These are phyloP conservation scores for Graphilbum sp. DNA, from an alignment of 2,329 filamentous ascomycete genomes.

Conservation along the genomic window DNA sequence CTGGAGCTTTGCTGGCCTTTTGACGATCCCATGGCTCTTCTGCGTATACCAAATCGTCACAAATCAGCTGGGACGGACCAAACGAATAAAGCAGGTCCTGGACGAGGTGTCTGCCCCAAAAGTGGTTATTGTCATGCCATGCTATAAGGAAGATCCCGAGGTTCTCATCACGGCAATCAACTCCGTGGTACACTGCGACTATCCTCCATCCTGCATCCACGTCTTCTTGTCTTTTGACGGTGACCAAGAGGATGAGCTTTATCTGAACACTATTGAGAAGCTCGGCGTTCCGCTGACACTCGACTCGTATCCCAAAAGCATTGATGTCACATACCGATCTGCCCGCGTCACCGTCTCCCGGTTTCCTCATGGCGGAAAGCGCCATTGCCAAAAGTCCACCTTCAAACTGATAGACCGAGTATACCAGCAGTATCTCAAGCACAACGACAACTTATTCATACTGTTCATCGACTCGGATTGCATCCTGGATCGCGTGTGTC, in stretches of 20 bases:
- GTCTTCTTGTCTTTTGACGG: conserved; percentile 94
- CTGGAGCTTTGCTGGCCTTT: conserved; percentile 72
- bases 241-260: conserved; percentile 74
- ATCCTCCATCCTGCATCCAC: conserved; percentile 81
- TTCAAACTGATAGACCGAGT: conserved; percentile 89
- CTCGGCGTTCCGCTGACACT: conserved; percentile 67
- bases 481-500: conserved; percentile 75
- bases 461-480: conserved; percentile 97
- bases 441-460: conserved; percentile 85
- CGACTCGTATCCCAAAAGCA: conserved; percentile 70
- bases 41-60: conserved; percentile 86
- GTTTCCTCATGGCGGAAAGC: conserved; percentile 85
- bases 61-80: conserved; percentile 65
- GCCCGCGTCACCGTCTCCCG: conserved; percentile 80
- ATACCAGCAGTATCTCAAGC: conserved; percentile 70
- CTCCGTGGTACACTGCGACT: conserved; percentile 86
- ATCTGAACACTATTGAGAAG: conserved; percentile 69
- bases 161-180: conserved; percentile 74
- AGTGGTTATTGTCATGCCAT: conserved; percentile 91
- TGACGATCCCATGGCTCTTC: conserved; percentile 83
- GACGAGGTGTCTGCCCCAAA: conserved; percentile 81
- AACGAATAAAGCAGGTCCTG: conserved; percentile 67
- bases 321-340: conserved; percentile 71
- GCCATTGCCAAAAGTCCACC: conserved; percentile 83
- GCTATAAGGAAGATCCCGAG: conserved; percentile 80